These are phyloP conservation scores for Colletotrichum lini DNA, from an alignment of 2,329 filamentous ascomycete species.

Conservation along the genomic window DNA sequence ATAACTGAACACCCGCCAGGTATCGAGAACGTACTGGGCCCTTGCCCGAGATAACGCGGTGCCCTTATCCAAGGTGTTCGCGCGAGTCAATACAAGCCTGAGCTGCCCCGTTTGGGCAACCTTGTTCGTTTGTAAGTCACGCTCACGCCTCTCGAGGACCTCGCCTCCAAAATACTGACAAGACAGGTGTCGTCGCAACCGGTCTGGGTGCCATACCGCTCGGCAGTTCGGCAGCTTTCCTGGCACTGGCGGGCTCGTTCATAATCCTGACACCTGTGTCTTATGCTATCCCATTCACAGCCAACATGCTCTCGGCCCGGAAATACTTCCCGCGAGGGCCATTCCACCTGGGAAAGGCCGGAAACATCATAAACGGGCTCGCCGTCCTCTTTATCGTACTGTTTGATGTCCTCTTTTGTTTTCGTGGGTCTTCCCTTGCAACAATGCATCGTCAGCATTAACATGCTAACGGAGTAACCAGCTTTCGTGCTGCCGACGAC, in stretches of 20 bases:
- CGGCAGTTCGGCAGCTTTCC: slow-evolving; percentile 68
- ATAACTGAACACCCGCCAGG: slow-evolving; percentile 23
- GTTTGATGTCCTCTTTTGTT: slow-evolving; percentile 73
- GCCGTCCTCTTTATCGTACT: slow-evolving; percentile 67
- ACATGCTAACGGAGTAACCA: slow-evolving; percentile 42
- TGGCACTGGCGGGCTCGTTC: slow-evolving; percentile 71
- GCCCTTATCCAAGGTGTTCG: slow-evolving; percentile 58
- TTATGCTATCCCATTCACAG: slow-evolving; percentile 63
- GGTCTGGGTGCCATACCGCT: slow-evolving; percentile 70
- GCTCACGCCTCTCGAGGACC: neutral
- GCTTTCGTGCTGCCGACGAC: slow-evolving; percentile 59
- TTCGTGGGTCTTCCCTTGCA: slow-evolving; percentile 59
- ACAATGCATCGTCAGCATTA: neutral
- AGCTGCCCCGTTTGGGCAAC: slow-evolving; percentile 73
- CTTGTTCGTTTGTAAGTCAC: slow-evolving; percentile 60
- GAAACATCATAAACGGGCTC: slow-evolving; percentile 63
- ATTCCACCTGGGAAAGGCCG: slow-evolving; percentile 68
- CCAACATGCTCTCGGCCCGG: slow-evolving; percentile 67
- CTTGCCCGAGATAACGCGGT: slow-evolving; percentile 73
- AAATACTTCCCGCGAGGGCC: slow-evolving; percentile 65
- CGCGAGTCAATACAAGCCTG: slow-evolving; percentile 63
- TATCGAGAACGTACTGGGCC: slow-evolving; percentile 62
- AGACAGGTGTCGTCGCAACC: slow-evolving; percentile 60
- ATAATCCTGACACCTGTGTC: slow-evolving; percentile 70
- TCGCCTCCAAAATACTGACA: neutral